Conservation (phyloP, 306 rosid species). For the Cicer chorassanicum region DNA sequence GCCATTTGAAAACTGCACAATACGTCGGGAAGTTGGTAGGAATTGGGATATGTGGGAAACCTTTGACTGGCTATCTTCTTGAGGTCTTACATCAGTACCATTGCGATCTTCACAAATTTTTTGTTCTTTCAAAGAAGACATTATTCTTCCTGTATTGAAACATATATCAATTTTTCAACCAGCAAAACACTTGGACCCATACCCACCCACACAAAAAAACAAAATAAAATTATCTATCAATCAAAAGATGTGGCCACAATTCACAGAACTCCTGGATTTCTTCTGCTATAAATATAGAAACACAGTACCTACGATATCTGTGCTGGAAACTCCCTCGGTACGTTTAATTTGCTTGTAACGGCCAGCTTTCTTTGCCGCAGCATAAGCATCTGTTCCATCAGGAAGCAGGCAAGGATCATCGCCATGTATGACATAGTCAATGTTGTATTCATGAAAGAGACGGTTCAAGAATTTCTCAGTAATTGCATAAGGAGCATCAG, state of each 20-base stretch:
- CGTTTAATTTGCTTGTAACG: constrained; percentile 99
- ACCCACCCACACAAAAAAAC: not conserved
- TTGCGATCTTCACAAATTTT: constrained; percentile 50
- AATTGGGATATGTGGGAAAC: constrained; percentile 73
- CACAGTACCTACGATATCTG: constrained; percentile 95
- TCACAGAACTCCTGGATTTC: constrained; percentile 24
- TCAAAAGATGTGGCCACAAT: not conserved
- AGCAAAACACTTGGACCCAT: constrained; percentile 19
- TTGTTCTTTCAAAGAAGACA: constrained; percentile 58
- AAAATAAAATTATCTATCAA: not conserved
- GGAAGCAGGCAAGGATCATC: constrained; percentile 99
- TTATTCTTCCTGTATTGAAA: constrained; percentile 79
- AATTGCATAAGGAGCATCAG: constrained; percentile 95
- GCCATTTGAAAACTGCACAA: constrained; percentile 98
- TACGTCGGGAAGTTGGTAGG: constrained; percentile 90
- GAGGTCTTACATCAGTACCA: constrained; percentile 51
- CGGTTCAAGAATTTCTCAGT: constrained; percentile 87
- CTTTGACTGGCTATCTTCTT: constrained; percentile 55
- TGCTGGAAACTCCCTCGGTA: constrained; percentile 99
- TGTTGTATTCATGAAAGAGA: constrained; percentile 91
- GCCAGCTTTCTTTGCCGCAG: constrained; percentile 92
- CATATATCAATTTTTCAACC: constrained; percentile 27
- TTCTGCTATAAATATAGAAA: constrained; percentile 45
- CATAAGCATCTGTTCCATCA: constrained; percentile 99
- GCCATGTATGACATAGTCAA: constrained; percentile 97